Conservation (phyloP, 2,329 filamentous ascomycete species). For the Sporothrix brasiliensis region DNA sequence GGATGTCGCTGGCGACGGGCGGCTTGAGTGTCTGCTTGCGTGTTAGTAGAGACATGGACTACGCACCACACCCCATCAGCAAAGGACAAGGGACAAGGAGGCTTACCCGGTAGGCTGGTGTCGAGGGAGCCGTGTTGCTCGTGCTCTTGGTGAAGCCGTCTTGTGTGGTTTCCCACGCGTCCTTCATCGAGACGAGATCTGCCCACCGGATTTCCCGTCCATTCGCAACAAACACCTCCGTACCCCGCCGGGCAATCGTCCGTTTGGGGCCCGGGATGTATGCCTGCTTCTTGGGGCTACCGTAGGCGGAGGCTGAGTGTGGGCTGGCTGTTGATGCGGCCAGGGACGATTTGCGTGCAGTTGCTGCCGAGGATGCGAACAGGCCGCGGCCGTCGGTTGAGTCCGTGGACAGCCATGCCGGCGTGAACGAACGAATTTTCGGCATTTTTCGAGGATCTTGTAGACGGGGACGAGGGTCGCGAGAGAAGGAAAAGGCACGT, state of each 20-base stretch:
- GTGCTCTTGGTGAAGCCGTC: conserved; percentile 36
- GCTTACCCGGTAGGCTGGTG: conserved; percentile 52
- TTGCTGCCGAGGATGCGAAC: conserved; percentile 60
- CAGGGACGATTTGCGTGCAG: conserved; percentile 39
- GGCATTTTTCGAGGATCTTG: conserved; percentile 63
- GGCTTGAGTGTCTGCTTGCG: conserved; percentile 68
- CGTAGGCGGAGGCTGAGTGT: conserved; percentile 20
- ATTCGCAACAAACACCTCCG: conserved; percentile 84
- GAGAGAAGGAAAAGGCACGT: neutral
- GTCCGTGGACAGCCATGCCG: conserved; percentile 75
- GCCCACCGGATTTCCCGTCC: conserved; percentile 92
- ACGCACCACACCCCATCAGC: neutral
- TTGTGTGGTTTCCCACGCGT: conserved; percentile 52
- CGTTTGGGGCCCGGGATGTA: conserved; percentile 55
- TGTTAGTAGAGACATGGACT: neutral
- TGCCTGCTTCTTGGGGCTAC: conserved; percentile 48
- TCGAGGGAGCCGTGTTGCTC: conserved; percentile 34
- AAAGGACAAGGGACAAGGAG: neutral
- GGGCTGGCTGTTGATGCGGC: conserved; percentile 42
- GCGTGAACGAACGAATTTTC: conserved; percentile 81
- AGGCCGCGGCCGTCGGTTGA: conserved; percentile 76
- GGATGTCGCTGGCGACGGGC: conserved; percentile 78
- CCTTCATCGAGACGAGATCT: conserved; percentile 79
- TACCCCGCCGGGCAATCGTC: conserved; percentile 78
- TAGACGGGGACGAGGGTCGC: neutral